Percentiles rank a stretch among this genome's conserved stretches.
phyloP scores from a whole-genome alignment of 768 basidiomycete genomes.

The Podaxis sp. region DNA sequence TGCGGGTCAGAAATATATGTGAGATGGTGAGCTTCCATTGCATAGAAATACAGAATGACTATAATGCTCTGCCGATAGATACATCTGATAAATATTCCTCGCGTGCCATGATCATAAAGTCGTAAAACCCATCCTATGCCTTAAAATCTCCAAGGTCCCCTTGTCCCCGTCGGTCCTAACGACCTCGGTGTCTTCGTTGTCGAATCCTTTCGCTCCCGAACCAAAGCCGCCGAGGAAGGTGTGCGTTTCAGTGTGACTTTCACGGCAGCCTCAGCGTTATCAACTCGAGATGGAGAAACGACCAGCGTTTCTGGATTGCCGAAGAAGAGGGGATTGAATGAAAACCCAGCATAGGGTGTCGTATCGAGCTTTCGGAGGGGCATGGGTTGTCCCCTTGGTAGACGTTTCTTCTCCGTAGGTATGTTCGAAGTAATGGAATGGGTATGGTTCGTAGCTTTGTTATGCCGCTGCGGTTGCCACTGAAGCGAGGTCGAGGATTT shows the following conservation, averaged over 20 bases:
- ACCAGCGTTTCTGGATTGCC: conserved; percentile 17
- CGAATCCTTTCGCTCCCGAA: conserved; percentile 3
- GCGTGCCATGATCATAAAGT: neutral
- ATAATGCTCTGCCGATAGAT: conserved; percentile 7
- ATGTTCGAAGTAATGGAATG: neutral
- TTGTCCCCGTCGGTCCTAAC: conserved; percentile 4
- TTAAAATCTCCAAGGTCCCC: conserved; percentile 10
- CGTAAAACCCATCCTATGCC: neutral
- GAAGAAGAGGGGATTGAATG: conserved; percentile 34
- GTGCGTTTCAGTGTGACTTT: conserved; percentile 1
- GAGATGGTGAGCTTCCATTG: neutral
- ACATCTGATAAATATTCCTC: neutral
- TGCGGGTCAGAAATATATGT: neutral
- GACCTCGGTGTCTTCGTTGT: neutral
- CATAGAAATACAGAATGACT: conserved; percentile 3
- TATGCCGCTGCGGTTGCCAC: neutral
- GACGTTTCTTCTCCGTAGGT: neutral
- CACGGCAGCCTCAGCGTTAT: neutral
- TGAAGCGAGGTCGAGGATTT: neutral
- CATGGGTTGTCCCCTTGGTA: conserved; percentile 1
- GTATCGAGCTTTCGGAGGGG: conserved; percentile 21
- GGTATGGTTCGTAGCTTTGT: neutral
- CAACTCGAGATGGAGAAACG: conserved; percentile 9
- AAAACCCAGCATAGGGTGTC: conserved; percentile 28
- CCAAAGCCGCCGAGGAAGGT: neutral